Percentiles rank a stretch among this genome's conserved stretches.
Evolutionary conservation across 2,329 filamentous ascomycete genomes (phyloP).

Genomic region (Arthrobotrys musiformis): DNA sequence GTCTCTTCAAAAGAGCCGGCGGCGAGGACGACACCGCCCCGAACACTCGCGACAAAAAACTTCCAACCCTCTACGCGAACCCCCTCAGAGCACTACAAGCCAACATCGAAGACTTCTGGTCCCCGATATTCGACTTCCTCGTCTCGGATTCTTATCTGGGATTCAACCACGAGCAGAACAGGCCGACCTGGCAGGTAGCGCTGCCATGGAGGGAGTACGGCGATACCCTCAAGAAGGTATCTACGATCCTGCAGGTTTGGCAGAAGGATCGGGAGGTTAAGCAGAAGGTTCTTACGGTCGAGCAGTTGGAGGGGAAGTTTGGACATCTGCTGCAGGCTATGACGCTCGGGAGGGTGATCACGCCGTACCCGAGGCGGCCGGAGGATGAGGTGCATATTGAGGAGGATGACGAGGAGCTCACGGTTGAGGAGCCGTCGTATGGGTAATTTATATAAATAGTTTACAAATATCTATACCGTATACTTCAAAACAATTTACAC

Average conservation of each 20-base stretch:
- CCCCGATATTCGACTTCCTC: not conserved
- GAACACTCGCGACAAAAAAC: not conserved
- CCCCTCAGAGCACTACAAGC: not conserved
- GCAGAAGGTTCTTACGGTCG: not conserved
- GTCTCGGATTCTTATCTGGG: not conserved
- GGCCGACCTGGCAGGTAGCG: not conserved
- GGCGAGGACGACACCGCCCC: not conserved
- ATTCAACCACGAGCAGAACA: not conserved
- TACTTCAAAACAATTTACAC: no score
- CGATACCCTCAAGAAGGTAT: not conserved
- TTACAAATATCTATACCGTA: no score
- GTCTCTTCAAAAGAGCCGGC: not conserved
- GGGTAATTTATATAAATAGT: no score
- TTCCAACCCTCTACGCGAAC: not conserved
- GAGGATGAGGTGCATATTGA: not conserved
- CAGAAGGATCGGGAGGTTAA: conserved; percentile 2
- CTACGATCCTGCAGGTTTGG: not conserved
- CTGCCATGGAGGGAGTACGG: not conserved
- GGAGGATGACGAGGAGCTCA: not conserved
- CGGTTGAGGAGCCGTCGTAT: not conserved
- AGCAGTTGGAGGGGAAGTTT: conserved; percentile 5
- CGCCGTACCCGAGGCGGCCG: not conserved
- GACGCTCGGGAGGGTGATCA: not conserved
- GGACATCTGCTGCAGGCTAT: not conserved
- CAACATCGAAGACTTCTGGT: not conserved